phyloP scores from a whole-genome alignment of 441 rosid genomes.

The Populus tomentosa region DNA sequence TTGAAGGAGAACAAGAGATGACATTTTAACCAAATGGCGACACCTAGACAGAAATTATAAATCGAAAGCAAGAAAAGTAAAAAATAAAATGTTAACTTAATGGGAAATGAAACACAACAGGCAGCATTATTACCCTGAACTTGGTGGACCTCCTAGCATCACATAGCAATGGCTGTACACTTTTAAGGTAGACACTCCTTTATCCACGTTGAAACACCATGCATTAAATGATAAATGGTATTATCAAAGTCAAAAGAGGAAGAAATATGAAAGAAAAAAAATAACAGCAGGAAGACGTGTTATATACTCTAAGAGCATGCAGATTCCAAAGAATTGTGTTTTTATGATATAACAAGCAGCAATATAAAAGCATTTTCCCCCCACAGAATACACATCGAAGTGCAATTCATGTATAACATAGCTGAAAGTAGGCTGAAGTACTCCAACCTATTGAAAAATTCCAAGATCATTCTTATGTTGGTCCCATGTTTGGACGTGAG shows the following conservation, averaged over 20 bases:
- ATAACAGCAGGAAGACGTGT: not conserved
- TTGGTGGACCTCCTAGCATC: not conserved
- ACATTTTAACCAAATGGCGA: not conserved
- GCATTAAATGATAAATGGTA: slow-evolving; percentile 6
- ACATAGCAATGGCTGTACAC: not conserved
- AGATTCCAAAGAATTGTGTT: too few species aligned
- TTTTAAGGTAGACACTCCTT: slow-evolving; percentile 7
- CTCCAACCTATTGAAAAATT: not conserved
- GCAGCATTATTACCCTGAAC: slow-evolving; percentile 16
- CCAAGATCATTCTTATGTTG: not conserved
- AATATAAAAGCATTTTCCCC: too few species aligned
- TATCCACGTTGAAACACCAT: slow-evolving; percentile 16
- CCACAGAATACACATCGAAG: too few species aligned
- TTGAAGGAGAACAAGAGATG: too few species aligned
- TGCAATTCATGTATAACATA: too few species aligned
- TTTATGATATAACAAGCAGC: too few species aligned
- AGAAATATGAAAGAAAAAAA: not conserved
- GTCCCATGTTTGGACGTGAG: not conserved
- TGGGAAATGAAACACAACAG: not conserved
- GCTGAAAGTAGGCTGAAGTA: not conserved
- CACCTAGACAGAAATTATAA: not conserved
- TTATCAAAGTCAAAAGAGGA: not conserved
- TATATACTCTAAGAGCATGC: not conserved
- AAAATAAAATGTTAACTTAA: not conserved
- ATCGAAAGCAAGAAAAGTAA: not conserved